Evolutionary conservation across 1,284 basidiomycete genomes (phyloP), one percentile per base, ranked within the genome.

Genomic region (Flammula alnicola): DNA sequence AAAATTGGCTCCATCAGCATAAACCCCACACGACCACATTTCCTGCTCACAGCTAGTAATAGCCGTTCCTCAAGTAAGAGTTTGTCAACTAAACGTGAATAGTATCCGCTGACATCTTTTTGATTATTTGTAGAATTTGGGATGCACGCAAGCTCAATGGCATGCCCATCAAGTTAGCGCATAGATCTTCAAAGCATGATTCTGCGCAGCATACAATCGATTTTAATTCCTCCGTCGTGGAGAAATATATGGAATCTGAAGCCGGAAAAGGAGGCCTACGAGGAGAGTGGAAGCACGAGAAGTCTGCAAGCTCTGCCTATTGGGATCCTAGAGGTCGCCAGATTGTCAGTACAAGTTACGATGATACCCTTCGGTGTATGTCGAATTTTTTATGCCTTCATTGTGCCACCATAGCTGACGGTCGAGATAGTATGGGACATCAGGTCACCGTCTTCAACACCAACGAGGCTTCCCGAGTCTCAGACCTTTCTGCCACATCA

Each of bases 291-390:
- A 63, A 65, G 9, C 90, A 92, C 60, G 77, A 80, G 44, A 88
- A 88, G 63, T 86, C 86, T 14, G 87, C 83, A 33, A 91, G 84
- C 56, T 83, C 90, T 7, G 90, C 86, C 0, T 91, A 85, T 57
- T 92, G 89, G 89, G 88, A 91, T 63, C 80, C 88, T 5, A 73
- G 83, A 48, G 89, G 89, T 9, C 77, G 84, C 27, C 75, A 80
- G 42, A 83, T 92, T 52, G 82, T 91, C 31, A 91, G 87, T 65
- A 92, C 90, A 4, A 83, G 83, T 62, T 91, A 92, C 59, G 90
- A 92, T 57, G 83, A 92, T 67, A 79, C 76, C 1, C 58, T 92
- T 29, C 74, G 87, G 59, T 57, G 89, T 91, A 62, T 58, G 85
- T 52, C 47, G 38, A 27, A 14, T 25, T 26, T 35, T 45, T 19